Evolutionary conservation across 148 eudicot genomes (phyloP).

Genomic region (Spergularia marina): DNA sequence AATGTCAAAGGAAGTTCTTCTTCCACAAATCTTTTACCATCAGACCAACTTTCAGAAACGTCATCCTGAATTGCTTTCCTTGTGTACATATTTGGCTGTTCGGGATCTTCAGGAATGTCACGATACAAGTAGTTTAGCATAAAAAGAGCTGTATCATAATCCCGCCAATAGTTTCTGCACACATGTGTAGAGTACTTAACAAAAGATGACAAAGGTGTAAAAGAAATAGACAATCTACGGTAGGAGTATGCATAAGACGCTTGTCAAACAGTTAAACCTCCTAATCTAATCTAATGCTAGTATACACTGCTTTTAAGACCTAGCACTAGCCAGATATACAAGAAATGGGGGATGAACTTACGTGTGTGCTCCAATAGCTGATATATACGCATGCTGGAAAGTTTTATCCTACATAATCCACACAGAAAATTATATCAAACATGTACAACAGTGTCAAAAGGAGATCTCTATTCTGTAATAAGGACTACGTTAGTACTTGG

Average conservation of each 20-base stretch:
- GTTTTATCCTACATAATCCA: slow-evolving; percentile 78
- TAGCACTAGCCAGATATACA: background rate
- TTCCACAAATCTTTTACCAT: slow-evolving; percentile 5
- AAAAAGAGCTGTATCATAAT: slow-evolving; percentile 83
- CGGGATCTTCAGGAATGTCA: slow-evolving; percentile 59
- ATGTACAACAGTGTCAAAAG: background rate
- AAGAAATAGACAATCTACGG: background rate
- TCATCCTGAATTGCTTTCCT: background rate
- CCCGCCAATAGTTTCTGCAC: slow-evolving; percentile 93
- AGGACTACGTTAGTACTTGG: background rate
- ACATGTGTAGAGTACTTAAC: background rate
- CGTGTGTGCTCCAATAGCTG: slow-evolving; percentile 92
- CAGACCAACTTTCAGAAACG: slow-evolving; percentile 11
- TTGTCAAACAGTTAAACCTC: background rate
- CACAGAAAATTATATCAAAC: slow-evolving; percentile 11
- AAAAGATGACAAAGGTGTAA: background rate
- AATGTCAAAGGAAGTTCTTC: slow-evolving; percentile 61
- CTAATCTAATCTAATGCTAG: background rate
- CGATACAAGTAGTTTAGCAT: slow-evolving; percentile 78
- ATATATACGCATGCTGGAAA: slow-evolving; percentile 83
- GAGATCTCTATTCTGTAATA: background rate
- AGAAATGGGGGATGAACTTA: slow-evolving; percentile 37
- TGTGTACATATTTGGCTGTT: background rate
- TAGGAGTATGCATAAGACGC: background rate
- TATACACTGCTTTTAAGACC: background rate